Conservation (phyloP, 768 basidiomycete species). For the Termitomyces sp. region DNA sequence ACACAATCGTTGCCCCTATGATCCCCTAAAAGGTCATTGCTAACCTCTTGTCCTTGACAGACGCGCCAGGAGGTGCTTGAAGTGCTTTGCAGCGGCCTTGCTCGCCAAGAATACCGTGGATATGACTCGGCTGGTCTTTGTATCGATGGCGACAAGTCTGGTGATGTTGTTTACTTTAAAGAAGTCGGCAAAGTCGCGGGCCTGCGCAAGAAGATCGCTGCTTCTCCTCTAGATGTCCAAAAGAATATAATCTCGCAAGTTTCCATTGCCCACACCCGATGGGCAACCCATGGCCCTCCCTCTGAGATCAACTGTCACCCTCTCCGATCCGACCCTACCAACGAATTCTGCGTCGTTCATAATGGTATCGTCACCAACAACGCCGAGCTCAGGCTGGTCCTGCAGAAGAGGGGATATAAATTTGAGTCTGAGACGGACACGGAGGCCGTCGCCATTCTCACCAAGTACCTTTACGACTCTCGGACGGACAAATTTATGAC, state of each 20-base stretch:
- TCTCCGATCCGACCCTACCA: slow-evolving; percentile 70
- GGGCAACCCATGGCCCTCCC: slow-evolving; percentile 97
- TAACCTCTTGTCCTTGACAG: slow-evolving; percentile 32
- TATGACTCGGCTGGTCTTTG: slow-evolving; percentile 93
- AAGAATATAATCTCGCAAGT: slow-evolving; percentile 84
- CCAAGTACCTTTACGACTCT: slow-evolving; percentile 94
- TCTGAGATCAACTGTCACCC: slow-evolving; percentile 92
- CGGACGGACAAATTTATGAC: slow-evolving; percentile 79
- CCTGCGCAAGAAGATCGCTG: slow-evolving; percentile 83
- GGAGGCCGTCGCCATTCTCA: slow-evolving; percentile 93
- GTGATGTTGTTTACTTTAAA: slow-evolving; percentile 83
- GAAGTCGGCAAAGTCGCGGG: slow-evolving; percentile 97
- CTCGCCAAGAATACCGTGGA: slow-evolving; percentile 95
- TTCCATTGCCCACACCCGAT: slow-evolving; percentile 97
- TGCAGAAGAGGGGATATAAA: slow-evolving; percentile 92
- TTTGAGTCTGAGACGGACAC: slow-evolving; percentile 97
- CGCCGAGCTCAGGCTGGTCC: slow-evolving; percentile 79
- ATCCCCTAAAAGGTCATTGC: background rate
- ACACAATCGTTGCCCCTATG: background rate
- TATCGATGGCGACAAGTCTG: slow-evolving; percentile 86
- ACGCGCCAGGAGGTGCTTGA: slow-evolving; percentile 89
- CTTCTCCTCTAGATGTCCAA: slow-evolving; percentile 61
- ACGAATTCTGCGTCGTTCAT: slow-evolving; percentile 93
- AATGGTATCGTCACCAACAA: slow-evolving; percentile 99
- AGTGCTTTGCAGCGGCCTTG: slow-evolving; percentile 83